Conservation (phyloP, 202 grass and related monocot species). For the Saccharum hybrid region DNA sequence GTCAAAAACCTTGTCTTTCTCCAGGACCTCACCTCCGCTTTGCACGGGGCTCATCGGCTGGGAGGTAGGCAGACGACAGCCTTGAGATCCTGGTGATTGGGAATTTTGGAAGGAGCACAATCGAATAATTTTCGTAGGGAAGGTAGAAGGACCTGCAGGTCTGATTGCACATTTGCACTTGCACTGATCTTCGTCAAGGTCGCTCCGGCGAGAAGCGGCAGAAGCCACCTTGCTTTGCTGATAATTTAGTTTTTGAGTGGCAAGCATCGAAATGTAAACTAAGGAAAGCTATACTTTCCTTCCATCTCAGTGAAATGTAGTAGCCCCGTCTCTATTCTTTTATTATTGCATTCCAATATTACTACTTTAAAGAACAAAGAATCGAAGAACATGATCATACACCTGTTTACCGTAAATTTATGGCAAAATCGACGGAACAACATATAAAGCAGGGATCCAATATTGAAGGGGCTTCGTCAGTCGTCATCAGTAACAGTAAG, state of each 20-base stretch:
- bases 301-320: background rate
- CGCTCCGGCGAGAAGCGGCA: too few relatives aligned
- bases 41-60: background rate
- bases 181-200: too few relatives aligned
- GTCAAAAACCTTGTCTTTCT: background rate
- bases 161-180: background rate
- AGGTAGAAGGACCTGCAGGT: background rate
- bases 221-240: background rate
- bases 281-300: background rate
- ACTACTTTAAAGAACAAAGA: background rate
- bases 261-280: background rate
- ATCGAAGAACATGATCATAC: background rate
- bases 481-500: too few relatives aligned
- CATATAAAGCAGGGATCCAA: too few relatives aligned
- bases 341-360: too few relatives aligned
- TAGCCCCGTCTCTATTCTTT: background rate
- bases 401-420: background rate
- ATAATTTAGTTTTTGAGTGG: background rate
- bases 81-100: background rate
- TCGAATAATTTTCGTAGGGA: too few relatives aligned
- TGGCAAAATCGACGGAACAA: background rate
- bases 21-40: background rate
- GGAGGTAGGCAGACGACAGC: background rate
- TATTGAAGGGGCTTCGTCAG: too few relatives aligned
- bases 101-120: background rate